Conservation (phyloP, 177 flowering plant genomes). For the Vitis hybrid region DNA sequence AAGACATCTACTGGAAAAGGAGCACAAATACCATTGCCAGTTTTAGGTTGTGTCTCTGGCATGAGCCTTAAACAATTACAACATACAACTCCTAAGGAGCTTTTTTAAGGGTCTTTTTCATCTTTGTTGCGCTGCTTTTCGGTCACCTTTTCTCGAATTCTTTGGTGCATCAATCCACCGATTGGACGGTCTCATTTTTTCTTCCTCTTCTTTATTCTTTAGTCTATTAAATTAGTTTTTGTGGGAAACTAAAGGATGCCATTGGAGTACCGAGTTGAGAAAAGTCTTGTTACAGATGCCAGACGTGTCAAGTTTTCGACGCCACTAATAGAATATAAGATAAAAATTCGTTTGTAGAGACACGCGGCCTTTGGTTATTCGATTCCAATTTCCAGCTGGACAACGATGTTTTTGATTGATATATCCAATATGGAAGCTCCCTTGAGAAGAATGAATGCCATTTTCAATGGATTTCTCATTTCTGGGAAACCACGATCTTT, state of each 20-base stretch:
- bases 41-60: slow-evolving; percentile 11
- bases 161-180: slow-evolving; percentile 7
- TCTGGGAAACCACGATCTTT: too few relatives aligned
- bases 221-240: background rate
- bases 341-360: background rate
- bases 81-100: background rate
- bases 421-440: background rate
- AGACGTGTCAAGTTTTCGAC: slow-evolving; percentile 7
- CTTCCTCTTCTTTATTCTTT: background rate
- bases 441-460: background rate
- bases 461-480: too few relatives aligned
- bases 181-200: slow-evolving; percentile 20
- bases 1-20: slow-evolving; percentile 11
- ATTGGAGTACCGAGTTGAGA: slow-evolving; percentile 10
- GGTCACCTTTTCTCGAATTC: slow-evolving; percentile 6
- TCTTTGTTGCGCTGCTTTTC: background rate
- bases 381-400: slow-evolving; percentile 13
- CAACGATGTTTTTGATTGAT: slow-evolving; percentile 11
- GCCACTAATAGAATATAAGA: slow-evolving; percentile 4
- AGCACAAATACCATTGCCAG: slow-evolving; percentile 23
- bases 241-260: slow-evolving; percentile 3
- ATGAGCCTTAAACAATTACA: background rate
- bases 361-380: slow-evolving; percentile 24
- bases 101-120: background rate
- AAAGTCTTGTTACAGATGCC: slow-evolving; percentile 12